These are phyloP conservation scores for Pueraria montana DNA, from an alignment of 306 rosid genomes.

Conservation along the genomic window DNA sequence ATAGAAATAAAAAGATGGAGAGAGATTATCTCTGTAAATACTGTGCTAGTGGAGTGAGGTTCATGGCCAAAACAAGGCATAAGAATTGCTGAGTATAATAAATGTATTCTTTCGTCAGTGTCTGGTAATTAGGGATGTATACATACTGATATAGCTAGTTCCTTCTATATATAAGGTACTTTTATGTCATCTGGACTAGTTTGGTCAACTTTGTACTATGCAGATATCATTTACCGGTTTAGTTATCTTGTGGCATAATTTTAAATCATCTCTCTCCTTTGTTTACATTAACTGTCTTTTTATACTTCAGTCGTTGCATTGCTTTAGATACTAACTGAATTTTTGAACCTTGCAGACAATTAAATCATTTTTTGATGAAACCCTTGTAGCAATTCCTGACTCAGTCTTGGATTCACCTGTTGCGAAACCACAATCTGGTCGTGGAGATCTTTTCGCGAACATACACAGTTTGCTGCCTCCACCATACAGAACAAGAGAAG, in stretches of 20 bases:
- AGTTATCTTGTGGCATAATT: constrained; percentile 30
- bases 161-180: neutral
- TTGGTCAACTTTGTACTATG: neutral
- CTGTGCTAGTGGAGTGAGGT: neutral
- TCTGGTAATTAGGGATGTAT: neutral
- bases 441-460: constrained; percentile 72
- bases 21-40: neutral
- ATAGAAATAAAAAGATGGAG: neutral
- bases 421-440: constrained; percentile 55
- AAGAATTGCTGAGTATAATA: neutral
- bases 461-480: constrained; percentile 69
- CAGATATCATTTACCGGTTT: neutral
- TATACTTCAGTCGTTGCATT: constrained; percentile 39
- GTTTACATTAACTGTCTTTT: constrained; percentile 14
- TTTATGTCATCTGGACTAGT: neutral
- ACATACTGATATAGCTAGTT: neutral
- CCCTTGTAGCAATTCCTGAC: constrained; percentile 87
- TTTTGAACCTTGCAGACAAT: constrained; percentile 70
- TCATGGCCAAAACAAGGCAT: neutral
- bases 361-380: constrained; percentile 87
- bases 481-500: constrained; percentile 63
- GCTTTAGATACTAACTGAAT: constrained; percentile 38
- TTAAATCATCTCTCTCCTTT: constrained; percentile 15
- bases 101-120: neutral
- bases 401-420: constrained; percentile 79